Base-by-base conservation (phyloP, 2,329 filamentous ascomycete species). In the Aspergillus jensenii region DNA sequence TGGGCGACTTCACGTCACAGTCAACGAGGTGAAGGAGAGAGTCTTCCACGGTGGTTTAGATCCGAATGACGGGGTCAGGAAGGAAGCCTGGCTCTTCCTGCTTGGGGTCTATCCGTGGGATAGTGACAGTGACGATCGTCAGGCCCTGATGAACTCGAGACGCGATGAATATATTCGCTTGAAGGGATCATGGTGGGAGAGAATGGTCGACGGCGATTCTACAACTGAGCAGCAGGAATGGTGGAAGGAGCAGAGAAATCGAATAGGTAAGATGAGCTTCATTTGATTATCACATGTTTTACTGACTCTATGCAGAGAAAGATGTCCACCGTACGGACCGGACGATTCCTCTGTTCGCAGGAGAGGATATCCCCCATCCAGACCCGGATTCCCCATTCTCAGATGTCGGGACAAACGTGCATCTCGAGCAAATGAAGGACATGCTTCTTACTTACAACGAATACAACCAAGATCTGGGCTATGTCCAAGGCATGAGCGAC, bases 371-470 rank as follows among this genome's bases (percentile, higher is more conserved):
- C 41, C 93, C 95, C 7, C 95, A 99, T 71, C 96, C 95, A 0
- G 95, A 99, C 68, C 95, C 95, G 0, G 90, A 93, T 61, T 98
- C 93, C 0, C 93, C 95, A 0, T 99, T 98, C 74, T 91, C 93
- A 12, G 90, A 93, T 45, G 85, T 88, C 4, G 95, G 95, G 62
- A 99, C 95, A 47, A 99, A 99, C 68, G 93, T 97, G 6, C 95
- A 99, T 74, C 84, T 99, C 62, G 95, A 99, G 76, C 95, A 99
- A 78, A 90, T 99, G 86, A 99, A 99, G 78, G 95, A 99, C 73
- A 96, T 99, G 90, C 87, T 99, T 0, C 83, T 99, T 17, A 98
- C 95, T 0, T 99, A 99, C 75, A 98, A 99, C 72, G 95, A 99
- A 77, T 96, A 96, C 77, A 99, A 99, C 78, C 90, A 87, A 59